Base-by-base conservation (phyloP, 257 asterid genomes). In the Thymus mandschuricus region DNA sequence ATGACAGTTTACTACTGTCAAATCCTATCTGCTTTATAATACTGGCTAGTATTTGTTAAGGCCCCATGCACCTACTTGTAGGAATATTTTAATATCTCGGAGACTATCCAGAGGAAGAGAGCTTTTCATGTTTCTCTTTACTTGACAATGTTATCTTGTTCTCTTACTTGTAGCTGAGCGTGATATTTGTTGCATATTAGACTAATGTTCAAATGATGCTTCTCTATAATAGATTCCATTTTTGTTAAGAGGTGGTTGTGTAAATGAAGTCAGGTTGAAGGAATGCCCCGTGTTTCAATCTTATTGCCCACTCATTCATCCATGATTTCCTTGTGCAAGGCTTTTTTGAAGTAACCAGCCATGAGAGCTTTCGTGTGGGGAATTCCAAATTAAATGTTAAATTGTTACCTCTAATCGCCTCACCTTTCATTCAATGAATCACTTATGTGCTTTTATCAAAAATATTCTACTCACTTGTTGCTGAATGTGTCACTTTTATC, bases 21-120 rank as follows among this genome's bases (percentile, higher is more conserved):
- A 28, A 6, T 62, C 30, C 12, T 43, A 29, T 64, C 48, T 74
- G 68, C 74, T 70, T 50, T 55, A 49, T 76, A 61, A 58, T 60
- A 73, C 38, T 11, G 66, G 29, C 40, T 30, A 21, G 21, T 21
- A 34, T 52, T 21, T 38, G 34, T 57, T 60, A 21, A 33, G 55
- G 13, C 31, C 38, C 15, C 34, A 54, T 57, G 8, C 66, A 28
- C 31, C 15, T 45, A 28, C 31, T 28, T 30, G 72, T 62, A 15
- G 28, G 40, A n/a, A 43, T 31, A 31, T 30, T 12, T 61, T 21
- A 21, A 21, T 21, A 21, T n/a, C 4, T 10, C 64, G 35, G 64
- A 64, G 60, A 60, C 40, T 41, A 38, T 38, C 41, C 41, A 38
- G 41, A 40, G 70, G 56, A 60, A 52, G 43, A 43, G 58, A 46